phyloP scores from a whole-genome alignment of 148 eudicot genomes.

The Hydrangea macrophylla region DNA sequence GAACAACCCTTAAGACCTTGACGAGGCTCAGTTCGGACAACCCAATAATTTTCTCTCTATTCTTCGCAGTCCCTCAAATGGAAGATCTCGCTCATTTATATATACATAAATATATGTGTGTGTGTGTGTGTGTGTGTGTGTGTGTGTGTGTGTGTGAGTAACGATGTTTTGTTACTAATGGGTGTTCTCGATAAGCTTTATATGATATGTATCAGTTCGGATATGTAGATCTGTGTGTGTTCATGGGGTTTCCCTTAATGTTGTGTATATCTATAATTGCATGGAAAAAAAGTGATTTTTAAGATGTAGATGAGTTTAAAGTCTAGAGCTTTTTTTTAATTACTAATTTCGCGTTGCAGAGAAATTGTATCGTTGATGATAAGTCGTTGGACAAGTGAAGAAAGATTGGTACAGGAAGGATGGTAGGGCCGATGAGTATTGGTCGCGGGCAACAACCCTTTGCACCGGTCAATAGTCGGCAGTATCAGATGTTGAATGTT shows the following conservation, averaged over 20 bases:
- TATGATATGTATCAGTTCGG: no score
- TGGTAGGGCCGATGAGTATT: constrained; percentile 33
- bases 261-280: neutral
- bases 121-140: no score
- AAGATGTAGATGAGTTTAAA: no score
- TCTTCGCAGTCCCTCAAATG: constrained; percentile 38
- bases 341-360: constrained; percentile 27
- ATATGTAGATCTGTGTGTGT: no score
- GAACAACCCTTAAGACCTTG: constrained; percentile 6
- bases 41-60: neutral
- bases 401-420: constrained; percentile 38
- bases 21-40: neutral
- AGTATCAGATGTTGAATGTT: constrained; percentile 10
- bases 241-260: no score
- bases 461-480: constrained; percentile 30
- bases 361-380: constrained; percentile 35
- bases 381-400: constrained; percentile 46
- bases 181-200: no score
- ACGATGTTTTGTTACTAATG: no score
- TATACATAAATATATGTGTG: no score
- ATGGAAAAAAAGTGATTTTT: no score
- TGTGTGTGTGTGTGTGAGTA: no score
- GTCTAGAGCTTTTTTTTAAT: neutral
- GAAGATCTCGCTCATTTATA: constrained; percentile 17
- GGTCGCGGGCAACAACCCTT: constrained; percentile 44